These are phyloP conservation scores for Quercus parvula DNA, from an alignment of 306 rosid genomes.

Conservation along the genomic window DNA sequence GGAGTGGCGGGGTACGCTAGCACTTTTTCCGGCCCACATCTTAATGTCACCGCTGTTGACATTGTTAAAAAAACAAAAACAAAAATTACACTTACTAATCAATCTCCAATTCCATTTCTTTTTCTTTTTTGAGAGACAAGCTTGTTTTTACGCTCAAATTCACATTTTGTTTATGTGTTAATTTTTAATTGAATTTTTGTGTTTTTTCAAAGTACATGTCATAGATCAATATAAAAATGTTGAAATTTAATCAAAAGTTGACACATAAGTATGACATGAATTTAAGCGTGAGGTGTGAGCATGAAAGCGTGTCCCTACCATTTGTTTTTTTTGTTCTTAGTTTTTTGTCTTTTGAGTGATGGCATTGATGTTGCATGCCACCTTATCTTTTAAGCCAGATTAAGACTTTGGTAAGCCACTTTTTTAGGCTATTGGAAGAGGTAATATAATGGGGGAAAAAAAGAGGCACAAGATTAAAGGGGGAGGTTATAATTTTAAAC, in stretches of 20 bases:
- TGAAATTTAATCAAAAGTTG: too few species aligned
- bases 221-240: too few species aligned
- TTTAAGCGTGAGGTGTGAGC: too few species aligned
- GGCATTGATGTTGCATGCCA: neutral
- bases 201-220: accelerated
- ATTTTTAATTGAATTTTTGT: too few species aligned
- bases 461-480: neutral
- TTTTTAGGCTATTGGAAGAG: neutral
- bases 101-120: too few species aligned
- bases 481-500: neutral
- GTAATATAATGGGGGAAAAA: neutral
- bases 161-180: too few species aligned
- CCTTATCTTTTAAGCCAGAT: neutral
- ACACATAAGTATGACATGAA: too few species aligned
- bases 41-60: constrained; percentile 30
- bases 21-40: constrained; percentile 29
- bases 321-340: neutral
- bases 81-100: neutral
- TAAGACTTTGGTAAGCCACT: constrained; percentile 2
- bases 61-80: neutral
- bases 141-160: too few species aligned
- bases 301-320: too few species aligned
- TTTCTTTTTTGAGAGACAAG: too few species aligned
- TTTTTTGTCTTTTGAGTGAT: neutral
- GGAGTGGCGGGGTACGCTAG: constrained; percentile 19